A percentile compares a stretch with the other conserved stretches of the same genome.
Evolutionary conservation across 805 yeast genomes (phyloP).

Genomic region (Saturnispora serradocipensis): DNA sequence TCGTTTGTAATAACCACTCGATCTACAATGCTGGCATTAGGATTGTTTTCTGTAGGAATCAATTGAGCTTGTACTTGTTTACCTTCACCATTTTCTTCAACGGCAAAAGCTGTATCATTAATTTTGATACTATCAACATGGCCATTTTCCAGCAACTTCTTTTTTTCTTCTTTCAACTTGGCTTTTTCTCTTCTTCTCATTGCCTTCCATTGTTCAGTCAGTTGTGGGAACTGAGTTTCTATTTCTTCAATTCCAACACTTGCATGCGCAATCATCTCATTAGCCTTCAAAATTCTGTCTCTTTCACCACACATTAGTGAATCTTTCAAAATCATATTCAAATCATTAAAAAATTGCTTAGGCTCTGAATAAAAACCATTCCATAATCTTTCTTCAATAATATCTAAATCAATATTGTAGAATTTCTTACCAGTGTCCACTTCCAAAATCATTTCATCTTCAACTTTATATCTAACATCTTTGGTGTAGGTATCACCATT

Average conservation of each 20-base stretch:
- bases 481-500: constrained; percentile 18
- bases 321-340: constrained; percentile 77
- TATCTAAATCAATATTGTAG: constrained; percentile 86
- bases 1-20: constrained; percentile 7
- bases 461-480: constrained; percentile 37
- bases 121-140: not conserved
- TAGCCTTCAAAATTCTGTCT: constrained; percentile 71
- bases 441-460: constrained; percentile 75
- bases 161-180: constrained; percentile 13
- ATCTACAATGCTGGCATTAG: not conserved
- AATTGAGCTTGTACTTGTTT: constrained; percentile 7
- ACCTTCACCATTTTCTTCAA: constrained; percentile 6
- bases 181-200: constrained; percentile 56
- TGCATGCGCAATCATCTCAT: constrained; percentile 94
- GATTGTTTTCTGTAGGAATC: not conserved
- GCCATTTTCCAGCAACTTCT: constrained; percentile 1
- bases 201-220: constrained; percentile 67
- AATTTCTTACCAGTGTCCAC: constrained; percentile 61
- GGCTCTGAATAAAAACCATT: constrained; percentile 94
- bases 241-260: constrained; percentile 93
- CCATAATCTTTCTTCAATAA: constrained; percentile 92
- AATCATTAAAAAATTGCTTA: constrained; percentile 75
- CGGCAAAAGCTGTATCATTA: not conserved
- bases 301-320: constrained; percentile 68
- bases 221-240: constrained; percentile 50